These are phyloP conservation scores for Trichoderma atroviride DNA, from an alignment of 2,329 filamentous ascomycete species.

Conservation along the genomic window DNA sequence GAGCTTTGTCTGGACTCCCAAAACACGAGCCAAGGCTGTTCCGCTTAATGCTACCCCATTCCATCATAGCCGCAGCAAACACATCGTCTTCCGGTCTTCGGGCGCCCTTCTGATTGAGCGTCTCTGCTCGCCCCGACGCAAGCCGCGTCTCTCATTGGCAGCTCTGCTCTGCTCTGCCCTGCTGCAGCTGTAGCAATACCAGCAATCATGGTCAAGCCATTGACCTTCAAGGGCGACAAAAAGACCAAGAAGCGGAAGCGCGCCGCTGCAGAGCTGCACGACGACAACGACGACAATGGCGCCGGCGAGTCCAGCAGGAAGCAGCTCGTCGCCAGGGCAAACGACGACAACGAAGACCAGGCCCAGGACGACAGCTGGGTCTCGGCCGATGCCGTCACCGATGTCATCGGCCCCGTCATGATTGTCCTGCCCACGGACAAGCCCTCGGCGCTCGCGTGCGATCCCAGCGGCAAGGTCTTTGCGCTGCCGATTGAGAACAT, in stretches of 20 bases:
- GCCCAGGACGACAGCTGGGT: slow-evolving; percentile 87
- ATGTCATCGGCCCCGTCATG: slow-evolving; percentile 80
- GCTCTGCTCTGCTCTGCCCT: slow-evolving; percentile 19
- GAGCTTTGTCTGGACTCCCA: neutral
- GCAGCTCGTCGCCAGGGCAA: slow-evolving; percentile 1
- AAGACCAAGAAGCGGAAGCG: slow-evolving; percentile 91
- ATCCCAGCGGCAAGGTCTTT: slow-evolving; percentile 85
- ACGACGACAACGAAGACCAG: slow-evolving; percentile 31
- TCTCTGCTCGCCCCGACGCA: slow-evolving; percentile 17
- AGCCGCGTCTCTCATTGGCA: slow-evolving; percentile 10
- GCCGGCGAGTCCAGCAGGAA: slow-evolving; percentile 13
- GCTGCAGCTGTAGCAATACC: no score
- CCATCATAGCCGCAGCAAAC: neutral
- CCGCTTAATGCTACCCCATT: slow-evolving; percentile 17
- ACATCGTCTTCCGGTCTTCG: neutral
- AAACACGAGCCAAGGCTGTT: neutral
- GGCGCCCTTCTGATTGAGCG: neutral
- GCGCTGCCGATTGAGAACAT: slow-evolving; percentile 82
- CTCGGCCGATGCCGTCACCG: slow-evolving; percentile 71
- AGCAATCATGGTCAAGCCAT: slow-evolving; percentile 76
- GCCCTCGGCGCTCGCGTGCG: slow-evolving; percentile 77
- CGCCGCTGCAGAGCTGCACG: slow-evolving; percentile 53
- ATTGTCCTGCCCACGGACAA: slow-evolving; percentile 77
- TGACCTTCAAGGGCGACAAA: slow-evolving; percentile 97
- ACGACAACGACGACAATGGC: slow-evolving; percentile 48